Evolutionary conservation across 2,329 filamentous ascomycete genomes (phyloP).

Genomic region (Coniochaeta prunicola): DNA sequence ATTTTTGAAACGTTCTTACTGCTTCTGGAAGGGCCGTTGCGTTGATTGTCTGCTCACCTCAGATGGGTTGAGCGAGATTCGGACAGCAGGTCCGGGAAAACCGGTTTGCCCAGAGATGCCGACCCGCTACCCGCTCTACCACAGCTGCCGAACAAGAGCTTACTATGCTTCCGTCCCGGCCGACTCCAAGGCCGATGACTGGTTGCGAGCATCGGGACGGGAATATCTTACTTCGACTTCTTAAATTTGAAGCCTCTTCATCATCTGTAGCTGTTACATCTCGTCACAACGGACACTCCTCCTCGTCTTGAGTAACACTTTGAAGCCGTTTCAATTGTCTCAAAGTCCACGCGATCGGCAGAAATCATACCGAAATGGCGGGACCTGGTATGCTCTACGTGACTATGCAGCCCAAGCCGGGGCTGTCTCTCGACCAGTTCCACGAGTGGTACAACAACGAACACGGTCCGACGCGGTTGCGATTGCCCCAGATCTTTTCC

Average conservation of each 20-base stretch:
- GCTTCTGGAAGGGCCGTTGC: too few relatives aligned
- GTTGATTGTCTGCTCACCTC: too few relatives aligned
- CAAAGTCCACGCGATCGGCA: not conserved
- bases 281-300: not conserved
- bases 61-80: too few relatives aligned
- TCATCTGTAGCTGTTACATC: not conserved
- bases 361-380: conserved; percentile 5
- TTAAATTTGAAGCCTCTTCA: not conserved
- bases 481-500: conserved; percentile 62
- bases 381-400: conserved; percentile 69
- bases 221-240: not conserved
- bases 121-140: not conserved
- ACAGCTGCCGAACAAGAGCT: not conserved
- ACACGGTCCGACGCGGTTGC: conserved; percentile 74
- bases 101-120: not conserved
- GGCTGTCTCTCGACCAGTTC: conserved; percentile 61
- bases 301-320: not conserved
- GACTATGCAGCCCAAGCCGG: conserved; percentile 71
- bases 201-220: not conserved
- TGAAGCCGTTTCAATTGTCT: not conserved
- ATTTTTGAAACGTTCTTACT: too few relatives aligned
- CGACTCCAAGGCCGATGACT: conserved; percentile 10
- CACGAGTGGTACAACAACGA: conserved; percentile 95
- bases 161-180: conserved; percentile 11
- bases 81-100: not conserved